Percentiles rank a stretch among this genome's conserved stretches.
These are phyloP conservation scores for Fagopyrum homotropicum DNA, from an alignment of 148 eudicot genomes.

Conservation along the genomic window DNA sequence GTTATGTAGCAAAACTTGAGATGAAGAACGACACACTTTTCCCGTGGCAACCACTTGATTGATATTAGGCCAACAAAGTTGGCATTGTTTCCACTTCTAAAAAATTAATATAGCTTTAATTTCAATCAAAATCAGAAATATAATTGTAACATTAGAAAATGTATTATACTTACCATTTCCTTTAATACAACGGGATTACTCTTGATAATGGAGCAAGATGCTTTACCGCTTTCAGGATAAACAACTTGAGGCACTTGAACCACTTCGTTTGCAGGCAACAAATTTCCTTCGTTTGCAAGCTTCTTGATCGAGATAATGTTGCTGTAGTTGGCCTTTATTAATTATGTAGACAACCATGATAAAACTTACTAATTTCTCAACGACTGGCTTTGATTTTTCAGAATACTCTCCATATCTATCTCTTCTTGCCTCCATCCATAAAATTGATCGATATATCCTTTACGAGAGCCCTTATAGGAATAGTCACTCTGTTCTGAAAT, in stretches of 20 bases:
- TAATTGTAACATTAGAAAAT: not conserved
- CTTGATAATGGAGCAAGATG: not conserved
- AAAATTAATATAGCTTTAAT: not conserved
- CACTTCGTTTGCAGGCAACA: too few species aligned
- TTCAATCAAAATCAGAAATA: not conserved
- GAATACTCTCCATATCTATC: not conserved
- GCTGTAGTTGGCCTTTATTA: not conserved
- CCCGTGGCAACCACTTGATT: not conserved
- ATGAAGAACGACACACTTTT: not conserved
- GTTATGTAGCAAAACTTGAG: not conserved
- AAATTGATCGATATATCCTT: not conserved
- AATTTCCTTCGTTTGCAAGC: not conserved
- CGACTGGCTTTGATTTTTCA: not conserved
- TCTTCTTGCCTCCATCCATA: not conserved
- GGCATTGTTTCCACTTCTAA: not conserved
- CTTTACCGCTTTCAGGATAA: not conserved
- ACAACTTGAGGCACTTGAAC: not conserved
- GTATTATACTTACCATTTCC: not conserved
- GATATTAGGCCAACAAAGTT: not conserved
- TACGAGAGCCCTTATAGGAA: too few species aligned
- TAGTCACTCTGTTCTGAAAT: too few species aligned
- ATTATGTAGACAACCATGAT: too few species aligned
- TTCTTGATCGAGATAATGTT: not conserved
- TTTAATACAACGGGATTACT: too few species aligned
- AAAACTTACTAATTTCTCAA: not conserved